Conservation (phyloP, 371 early-diverging fungal genomes). For the Mortierella sp. region DNA sequence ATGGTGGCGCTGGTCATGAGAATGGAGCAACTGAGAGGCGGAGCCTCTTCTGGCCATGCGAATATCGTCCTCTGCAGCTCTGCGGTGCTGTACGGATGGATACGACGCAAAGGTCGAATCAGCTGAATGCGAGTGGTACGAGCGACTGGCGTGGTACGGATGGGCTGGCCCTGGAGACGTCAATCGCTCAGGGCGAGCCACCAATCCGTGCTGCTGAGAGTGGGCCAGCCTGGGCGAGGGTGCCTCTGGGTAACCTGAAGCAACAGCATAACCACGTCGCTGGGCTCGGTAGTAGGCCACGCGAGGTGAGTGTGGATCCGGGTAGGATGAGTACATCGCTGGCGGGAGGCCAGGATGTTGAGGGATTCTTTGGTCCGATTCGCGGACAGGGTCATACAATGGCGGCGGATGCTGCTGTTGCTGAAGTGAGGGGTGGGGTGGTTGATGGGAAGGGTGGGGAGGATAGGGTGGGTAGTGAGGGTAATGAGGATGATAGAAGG, state of each 20-base stretch:
- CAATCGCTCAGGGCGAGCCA: conserved; percentile 14
- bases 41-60: conserved; percentile 7
- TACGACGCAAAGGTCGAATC: neutral
- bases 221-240: conserved; percentile 7
- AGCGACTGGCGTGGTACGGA: conserved; percentile 24
- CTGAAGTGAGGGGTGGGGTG: conserved; percentile 49
- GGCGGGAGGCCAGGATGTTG: conserved; percentile 30
- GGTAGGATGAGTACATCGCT: conserved; percentile 17
- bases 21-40: neutral
- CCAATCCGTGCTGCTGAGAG: conserved; percentile 18
- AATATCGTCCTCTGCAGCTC: neutral
- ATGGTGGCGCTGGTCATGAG: conserved; percentile 5
- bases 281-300: conserved; percentile 10
- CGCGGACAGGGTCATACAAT: conserved; percentile 51
- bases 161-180: conserved; percentile 24
- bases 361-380: conserved; percentile 51
- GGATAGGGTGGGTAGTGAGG: conserved; percentile 1
- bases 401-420: conserved; percentile 49
- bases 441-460: conserved; percentile 24
- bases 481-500: conserved; percentile 24
- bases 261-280: conserved; percentile 11
- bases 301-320: conserved; percentile 28
- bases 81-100: neutral
- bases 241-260: neutral
- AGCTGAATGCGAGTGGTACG: conserved; percentile 11